Percentiles rank a stretch among this genome's conserved stretches.
These are phyloP conservation scores for Hymenoscyphus albidus DNA, from an alignment of 2,329 filamentous ascomycete species.

Conservation along the genomic window DNA sequence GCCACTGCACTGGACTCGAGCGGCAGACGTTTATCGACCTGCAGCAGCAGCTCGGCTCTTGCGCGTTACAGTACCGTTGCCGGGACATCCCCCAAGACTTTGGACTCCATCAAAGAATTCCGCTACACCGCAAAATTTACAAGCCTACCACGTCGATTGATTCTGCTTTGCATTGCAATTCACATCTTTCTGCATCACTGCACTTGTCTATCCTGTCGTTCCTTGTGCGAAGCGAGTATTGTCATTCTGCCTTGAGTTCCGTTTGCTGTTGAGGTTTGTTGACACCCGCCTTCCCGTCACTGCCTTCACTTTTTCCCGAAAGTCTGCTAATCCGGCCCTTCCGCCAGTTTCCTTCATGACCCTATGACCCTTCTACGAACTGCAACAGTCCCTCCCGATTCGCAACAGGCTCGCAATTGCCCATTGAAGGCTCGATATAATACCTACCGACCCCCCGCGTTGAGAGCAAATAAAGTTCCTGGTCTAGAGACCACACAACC, in stretches of 20 bases:
- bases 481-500: constrained; percentile 16
- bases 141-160: neutral
- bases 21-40: constrained; percentile 1
- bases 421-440: neutral
- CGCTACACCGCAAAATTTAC: neutral
- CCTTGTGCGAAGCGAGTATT: neutral
- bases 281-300: constrained; percentile 7
- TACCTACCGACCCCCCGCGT: neutral
- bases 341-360: constrained; percentile 23
- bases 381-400: constrained; percentile 21
- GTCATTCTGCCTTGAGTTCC: constrained; percentile 8
- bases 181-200: neutral
- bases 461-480: constrained; percentile 8
- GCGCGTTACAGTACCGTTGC: neutral
- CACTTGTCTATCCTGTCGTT: neutral
- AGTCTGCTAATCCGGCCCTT: constrained; percentile 10
- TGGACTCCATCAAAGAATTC: neutral
- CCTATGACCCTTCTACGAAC: constrained; percentile 25
- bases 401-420: constrained; percentile 7
- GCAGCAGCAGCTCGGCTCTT: neutral
- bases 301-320: neutral
- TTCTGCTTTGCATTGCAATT: neutral
- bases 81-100: neutral
- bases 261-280: constrained; percentile 19
- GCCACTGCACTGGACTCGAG: neutral